Evolutionary conservation across 129 eudicot genomes (phyloP).

Genomic region (Centrapalus pauciflorus): DNA sequence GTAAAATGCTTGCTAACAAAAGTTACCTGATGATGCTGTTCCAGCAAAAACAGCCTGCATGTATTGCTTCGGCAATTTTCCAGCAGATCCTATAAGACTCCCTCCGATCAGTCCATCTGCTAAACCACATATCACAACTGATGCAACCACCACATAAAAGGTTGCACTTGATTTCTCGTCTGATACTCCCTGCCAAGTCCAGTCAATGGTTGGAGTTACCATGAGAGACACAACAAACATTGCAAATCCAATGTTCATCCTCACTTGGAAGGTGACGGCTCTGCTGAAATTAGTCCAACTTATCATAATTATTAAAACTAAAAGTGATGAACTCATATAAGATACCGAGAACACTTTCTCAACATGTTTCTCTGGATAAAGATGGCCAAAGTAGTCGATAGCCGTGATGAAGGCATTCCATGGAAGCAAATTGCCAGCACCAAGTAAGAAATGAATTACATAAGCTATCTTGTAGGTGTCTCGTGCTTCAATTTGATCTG

Average conservation of each 20-base stretch:
- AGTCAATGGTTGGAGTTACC: slow-evolving; percentile 53
- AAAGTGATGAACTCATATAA: slow-evolving; percentile 68
- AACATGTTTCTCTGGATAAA: slow-evolving; percentile 60
- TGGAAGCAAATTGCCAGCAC: slow-evolving; percentile 91
- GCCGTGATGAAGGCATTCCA: slow-evolving; percentile 93
- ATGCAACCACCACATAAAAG: slow-evolving; percentile 41
- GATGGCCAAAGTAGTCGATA: slow-evolving; percentile 65
- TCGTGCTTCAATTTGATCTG: slow-evolving; percentile 32
- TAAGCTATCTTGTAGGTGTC: slow-evolving; percentile 69
- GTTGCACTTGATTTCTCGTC: slow-evolving; percentile 23
- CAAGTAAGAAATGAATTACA: slow-evolving; percentile 73
- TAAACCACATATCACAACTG: slow-evolving; percentile 58
- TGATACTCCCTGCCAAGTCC: slow-evolving; percentile 28
- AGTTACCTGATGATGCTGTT: slow-evolving; percentile 82
- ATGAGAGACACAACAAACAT: slow-evolving; percentile 51
- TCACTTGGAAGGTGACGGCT: slow-evolving; percentile 44
- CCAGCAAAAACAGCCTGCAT: slow-evolving; percentile 98
- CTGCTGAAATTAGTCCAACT: slow-evolving; percentile 32
- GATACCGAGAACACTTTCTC: slow-evolving; percentile 81
- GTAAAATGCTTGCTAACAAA: neutral
- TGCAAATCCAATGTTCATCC: slow-evolving; percentile 75
- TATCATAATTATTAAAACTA: slow-evolving; percentile 42
- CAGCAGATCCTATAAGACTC: slow-evolving; percentile 78
- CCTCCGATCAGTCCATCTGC: slow-evolving; percentile 83
- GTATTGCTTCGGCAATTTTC: slow-evolving; percentile 73